A percentile compares a stretch with the other conserved stretches of the same genome.
Evolutionary conservation across 2,329 filamentous ascomycete genomes (phyloP).

Genomic region (Diplodia corticola): DNA sequence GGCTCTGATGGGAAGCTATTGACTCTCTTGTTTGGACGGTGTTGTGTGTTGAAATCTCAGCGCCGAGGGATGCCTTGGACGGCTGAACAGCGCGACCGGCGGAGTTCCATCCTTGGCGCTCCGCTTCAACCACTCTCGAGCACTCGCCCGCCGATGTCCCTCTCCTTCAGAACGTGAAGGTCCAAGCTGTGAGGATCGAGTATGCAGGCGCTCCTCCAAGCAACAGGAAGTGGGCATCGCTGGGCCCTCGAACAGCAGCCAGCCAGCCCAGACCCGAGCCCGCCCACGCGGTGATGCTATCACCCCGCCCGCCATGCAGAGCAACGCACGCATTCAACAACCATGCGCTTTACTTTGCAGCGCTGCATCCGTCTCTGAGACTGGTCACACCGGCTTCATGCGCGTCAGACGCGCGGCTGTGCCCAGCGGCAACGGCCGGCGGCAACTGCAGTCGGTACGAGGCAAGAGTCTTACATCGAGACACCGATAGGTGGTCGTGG

Average conservation of each 20-base stretch:
- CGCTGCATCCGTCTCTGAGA: constrained; percentile 13
- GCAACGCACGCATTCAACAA: not conserved
- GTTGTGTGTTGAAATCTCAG: not conserved
- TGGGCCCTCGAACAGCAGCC: not conserved
- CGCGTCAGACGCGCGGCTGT: not conserved
- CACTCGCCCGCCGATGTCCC: no score
- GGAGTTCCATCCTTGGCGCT: not conserved
- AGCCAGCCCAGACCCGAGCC: not conserved
- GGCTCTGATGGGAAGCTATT: not conserved
- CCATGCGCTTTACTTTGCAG: not conserved
- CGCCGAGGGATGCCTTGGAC: not conserved
- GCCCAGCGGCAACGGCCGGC: not conserved
- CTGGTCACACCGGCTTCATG: not conserved
- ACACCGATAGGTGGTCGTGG: not conserved
- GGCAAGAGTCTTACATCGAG: not conserved
- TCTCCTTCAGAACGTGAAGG: not conserved
- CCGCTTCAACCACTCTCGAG: not conserved
- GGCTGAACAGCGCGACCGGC: not conserved
- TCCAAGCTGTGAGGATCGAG: not conserved
- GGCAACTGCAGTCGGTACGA: not conserved
- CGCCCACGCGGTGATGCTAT: not conserved
- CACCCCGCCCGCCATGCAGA: not conserved
- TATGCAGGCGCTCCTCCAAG: not conserved
- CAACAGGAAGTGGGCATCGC: not conserved
- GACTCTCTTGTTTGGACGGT: not conserved